These are phyloP conservation scores for Lipomyces yamanashiensis DNA, from an alignment of 805 yeast species.

Conservation along the genomic window DNA sequence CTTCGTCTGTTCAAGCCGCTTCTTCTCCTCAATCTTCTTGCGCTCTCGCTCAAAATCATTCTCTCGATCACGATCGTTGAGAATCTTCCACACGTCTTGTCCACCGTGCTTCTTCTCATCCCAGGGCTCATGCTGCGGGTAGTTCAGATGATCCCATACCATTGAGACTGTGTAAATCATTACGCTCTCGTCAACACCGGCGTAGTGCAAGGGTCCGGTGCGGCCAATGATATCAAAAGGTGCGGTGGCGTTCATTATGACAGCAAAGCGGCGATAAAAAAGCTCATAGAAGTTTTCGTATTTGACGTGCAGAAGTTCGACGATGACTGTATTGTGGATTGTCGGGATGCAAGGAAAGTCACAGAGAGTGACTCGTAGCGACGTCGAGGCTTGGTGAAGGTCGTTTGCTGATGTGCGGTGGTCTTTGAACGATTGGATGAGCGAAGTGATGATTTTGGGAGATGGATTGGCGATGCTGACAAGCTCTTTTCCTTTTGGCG, in stretches of 20 bases:
- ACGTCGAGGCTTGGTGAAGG: constrained; percentile 26
- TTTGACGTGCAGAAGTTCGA: constrained; percentile 29
- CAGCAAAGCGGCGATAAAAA: constrained; percentile 21
- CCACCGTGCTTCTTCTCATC: constrained; percentile 27
- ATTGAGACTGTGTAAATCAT: constrained; percentile 30
- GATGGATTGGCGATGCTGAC: not conserved
- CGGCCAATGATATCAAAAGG: constrained; percentile 32
- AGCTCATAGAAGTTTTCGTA: constrained; percentile 19
- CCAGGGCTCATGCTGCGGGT: constrained; percentile 20
- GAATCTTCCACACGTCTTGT: not conserved
- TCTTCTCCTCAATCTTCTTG: not conserved
- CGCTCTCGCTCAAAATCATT: not conserved
- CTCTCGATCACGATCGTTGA: constrained; percentile 6
- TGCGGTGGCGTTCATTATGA: constrained; percentile 30
- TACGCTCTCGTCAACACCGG: constrained; percentile 17
- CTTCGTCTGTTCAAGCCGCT: not conserved
- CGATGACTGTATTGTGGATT: constrained; percentile 27
- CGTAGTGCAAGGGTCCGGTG: constrained; percentile 21
- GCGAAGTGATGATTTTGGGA: constrained; percentile 8
- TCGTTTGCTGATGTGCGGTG: constrained; percentile 10
- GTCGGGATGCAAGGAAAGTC: constrained; percentile 35
- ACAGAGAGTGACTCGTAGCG: constrained; percentile 30
- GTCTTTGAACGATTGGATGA: not conserved
- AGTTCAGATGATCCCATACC: constrained; percentile 19
- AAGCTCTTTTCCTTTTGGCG: not conserved